These are phyloP conservation scores for Pouteria campechiana DNA, from an alignment of 179 eudicot species.

Conservation along the genomic window DNA sequence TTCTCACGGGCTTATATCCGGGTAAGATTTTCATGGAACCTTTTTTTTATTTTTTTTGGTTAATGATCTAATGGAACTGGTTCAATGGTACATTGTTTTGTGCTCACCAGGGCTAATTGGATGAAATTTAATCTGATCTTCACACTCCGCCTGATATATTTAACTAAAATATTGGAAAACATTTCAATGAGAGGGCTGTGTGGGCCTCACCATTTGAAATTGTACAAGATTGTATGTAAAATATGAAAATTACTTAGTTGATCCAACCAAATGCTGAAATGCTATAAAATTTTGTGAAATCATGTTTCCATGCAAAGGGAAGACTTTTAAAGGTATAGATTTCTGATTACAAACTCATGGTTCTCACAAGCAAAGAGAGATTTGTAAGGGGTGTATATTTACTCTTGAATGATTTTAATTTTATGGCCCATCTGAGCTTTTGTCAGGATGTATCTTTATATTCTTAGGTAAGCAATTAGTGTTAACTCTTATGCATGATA, in stretches of 20 bases:
- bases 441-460: background rate
- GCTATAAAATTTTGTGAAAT: background rate
- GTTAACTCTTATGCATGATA: too few species aligned
- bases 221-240: too few species aligned
- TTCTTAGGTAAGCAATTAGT: conserved; percentile 29
- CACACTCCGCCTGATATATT: too few species aligned
- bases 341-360: too few species aligned
- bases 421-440: background rate
- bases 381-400: background rate
- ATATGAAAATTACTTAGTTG: too few species aligned
- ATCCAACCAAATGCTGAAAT: background rate
- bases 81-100: background rate
- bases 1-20: conserved; percentile 79
- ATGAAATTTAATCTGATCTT: background rate
- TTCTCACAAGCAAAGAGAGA: background rate
- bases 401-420: background rate
- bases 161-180: background rate
- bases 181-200: background rate
- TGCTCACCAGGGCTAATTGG: background rate
- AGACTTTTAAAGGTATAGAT: background rate
- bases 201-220: too few species aligned
- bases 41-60: background rate
- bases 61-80: background rate
- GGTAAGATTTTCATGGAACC: too few species aligned
- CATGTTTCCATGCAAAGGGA: background rate